Conservation (phyloP, 176 grass and related monocot species). For the Microstegium vimineum region DNA sequence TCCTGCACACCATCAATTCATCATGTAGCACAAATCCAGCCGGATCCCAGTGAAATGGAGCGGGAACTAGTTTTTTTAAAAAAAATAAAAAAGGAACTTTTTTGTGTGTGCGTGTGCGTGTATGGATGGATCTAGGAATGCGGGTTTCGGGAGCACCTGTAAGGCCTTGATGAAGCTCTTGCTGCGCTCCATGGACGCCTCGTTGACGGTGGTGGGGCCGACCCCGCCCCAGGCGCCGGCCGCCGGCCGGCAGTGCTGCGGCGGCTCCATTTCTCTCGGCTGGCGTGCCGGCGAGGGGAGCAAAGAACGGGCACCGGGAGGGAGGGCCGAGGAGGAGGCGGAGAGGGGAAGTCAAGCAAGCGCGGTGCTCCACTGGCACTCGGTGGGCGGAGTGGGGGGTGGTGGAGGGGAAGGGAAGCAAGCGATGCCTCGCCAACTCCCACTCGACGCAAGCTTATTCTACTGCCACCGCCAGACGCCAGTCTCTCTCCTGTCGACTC, state of each 20-base stretch:
- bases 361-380: not conserved
- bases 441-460: not conserved
- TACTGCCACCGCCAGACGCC: not conserved
- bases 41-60: not conserved
- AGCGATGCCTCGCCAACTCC: conserved; percentile 28
- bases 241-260: conserved; percentile 18
- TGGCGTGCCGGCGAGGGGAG: not conserved
- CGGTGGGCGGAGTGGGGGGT: conserved; percentile 20
- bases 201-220: conserved; percentile 60
- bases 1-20: conserved; percentile 60
- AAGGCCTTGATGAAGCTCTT: conserved; percentile 96
- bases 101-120: not conserved
- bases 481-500: not conserved
- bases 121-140: conserved; percentile 23
- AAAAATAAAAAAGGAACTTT: not conserved
- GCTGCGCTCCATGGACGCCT: conserved; percentile 95
- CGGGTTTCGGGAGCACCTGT: conserved; percentile 42
- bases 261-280: conserved; percentile 23
- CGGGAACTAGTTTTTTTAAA: not conserved
- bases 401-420: conserved; percentile 40
- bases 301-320: not conserved
- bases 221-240: conserved; percentile 5
- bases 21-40: conserved; percentile 3
- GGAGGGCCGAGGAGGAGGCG: not conserved
- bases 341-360: conserved; percentile 17